Conservation (phyloP, 108 stramenopile species). For the Fragilaria crotonensis region DNA sequence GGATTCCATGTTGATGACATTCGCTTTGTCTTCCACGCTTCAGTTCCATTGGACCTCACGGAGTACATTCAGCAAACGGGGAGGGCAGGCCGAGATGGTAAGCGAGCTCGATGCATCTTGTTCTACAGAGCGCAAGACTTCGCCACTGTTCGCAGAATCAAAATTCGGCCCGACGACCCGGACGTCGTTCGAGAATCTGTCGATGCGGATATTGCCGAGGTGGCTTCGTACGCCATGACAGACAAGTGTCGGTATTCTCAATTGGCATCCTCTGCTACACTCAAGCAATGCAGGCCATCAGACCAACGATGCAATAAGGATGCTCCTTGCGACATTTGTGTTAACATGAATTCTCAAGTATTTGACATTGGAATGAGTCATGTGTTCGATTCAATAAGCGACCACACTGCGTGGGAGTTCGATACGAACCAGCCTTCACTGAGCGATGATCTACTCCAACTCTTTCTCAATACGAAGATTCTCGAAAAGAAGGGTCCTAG, state of each 20-base stretch:
- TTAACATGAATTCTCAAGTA: background rate
- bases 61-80: slow-evolving; percentile 58
- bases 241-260: background rate
- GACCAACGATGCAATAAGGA: background rate
- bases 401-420: background rate
- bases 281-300: background rate
- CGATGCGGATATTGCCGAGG: background rate
- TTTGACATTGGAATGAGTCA: background rate
- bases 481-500: background rate
- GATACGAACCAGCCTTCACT: background rate
- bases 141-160: background rate
- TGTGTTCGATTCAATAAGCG: background rate
- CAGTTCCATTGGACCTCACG: slow-evolving; percentile 28
- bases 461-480: background rate
- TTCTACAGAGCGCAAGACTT: slow-evolving; percentile 13
- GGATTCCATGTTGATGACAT: slow-evolving; percentile 8
- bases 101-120: slow-evolving; percentile 30
- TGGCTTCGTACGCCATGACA: background rate
- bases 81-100: slow-evolving; percentile 68
- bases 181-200: background rate
- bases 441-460: background rate
- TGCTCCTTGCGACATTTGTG: background rate
- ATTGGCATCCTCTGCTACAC: background rate
- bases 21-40: slow-evolving; percentile 11
- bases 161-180: background rate